Conservation (phyloP, 2,329 filamentous ascomycete species). For the Aspergillus sp. region DNA sequence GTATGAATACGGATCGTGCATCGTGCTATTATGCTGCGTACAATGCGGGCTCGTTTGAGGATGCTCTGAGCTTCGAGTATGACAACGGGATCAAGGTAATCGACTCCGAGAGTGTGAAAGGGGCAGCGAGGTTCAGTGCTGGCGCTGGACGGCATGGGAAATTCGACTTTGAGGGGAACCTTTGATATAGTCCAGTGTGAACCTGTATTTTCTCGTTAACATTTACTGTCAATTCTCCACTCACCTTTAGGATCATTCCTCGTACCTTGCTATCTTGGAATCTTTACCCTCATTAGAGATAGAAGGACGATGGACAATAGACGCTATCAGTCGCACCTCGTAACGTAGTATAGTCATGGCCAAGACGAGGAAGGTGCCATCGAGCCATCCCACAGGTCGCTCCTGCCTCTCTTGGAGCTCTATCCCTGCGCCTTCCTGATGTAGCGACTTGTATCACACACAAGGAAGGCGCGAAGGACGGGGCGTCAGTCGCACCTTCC, state of each 20-base stretch:
- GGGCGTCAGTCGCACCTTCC: not conserved
- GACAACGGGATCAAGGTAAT: constrained; percentile 50
- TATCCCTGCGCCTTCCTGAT: not conserved
- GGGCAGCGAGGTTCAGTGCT: constrained; percentile 46
- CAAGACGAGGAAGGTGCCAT: not conserved
- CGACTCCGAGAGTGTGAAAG: constrained; percentile 48
- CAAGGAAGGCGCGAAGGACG: not conserved
- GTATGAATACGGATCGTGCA: constrained; percentile 56
- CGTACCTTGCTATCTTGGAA: not conserved
- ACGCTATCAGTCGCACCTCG: no score
- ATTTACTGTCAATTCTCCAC: not conserved
- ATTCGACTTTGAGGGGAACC: constrained; percentile 34
- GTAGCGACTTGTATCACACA: not conserved
- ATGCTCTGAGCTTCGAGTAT: constrained; percentile 57
- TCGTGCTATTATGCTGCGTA: constrained; percentile 58
- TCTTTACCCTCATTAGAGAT: no score
- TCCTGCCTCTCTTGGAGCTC: not conserved
- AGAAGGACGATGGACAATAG: no score
- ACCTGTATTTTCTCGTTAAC: not conserved
- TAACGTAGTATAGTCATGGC: no score
- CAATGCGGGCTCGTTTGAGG: constrained; percentile 53
- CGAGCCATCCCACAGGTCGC: not conserved
- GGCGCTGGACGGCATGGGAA: constrained; percentile 47
- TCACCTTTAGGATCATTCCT: not conserved
- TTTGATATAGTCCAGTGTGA: not conserved